Conservation (phyloP, 805 yeast genomes). For the Suhomyces tanzawaensis region DNA sequence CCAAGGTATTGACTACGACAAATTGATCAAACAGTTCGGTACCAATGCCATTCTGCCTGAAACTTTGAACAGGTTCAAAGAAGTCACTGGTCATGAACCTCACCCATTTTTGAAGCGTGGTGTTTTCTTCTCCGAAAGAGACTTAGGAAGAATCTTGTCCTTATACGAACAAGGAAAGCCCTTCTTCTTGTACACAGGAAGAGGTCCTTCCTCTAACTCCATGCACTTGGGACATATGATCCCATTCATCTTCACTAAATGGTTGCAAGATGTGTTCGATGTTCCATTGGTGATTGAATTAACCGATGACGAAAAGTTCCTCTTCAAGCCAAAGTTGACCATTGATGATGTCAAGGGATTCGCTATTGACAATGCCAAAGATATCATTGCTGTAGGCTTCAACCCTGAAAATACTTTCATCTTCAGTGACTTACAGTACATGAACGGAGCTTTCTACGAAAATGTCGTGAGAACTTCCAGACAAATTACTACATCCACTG, state of each 20-base stretch:
- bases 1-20: conserved; percentile 90
- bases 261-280: conserved; percentile 98
- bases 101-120: conserved; percentile 91
- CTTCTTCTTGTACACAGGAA: conserved; percentile 92
- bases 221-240: conserved; percentile 97
- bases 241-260: conserved; percentile 92
- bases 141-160: conserved; percentile 72
- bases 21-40: conserved; percentile 83
- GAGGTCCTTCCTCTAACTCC: conserved; percentile 93
- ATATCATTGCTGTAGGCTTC: conserved; percentile 91
- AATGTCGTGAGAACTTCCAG: conserved; percentile 90
- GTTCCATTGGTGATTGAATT: conserved; percentile 91
- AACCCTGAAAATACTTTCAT: conserved; percentile 93
- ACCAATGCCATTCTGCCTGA: conserved; percentile 70
- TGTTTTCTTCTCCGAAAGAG: conserved; percentile 88
- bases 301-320: conserved; percentile 95
- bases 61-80: conserved; percentile 69
- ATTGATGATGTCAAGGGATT: conserved; percentile 83
- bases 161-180: conserved; percentile 93
- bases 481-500: conserved; percentile 95
- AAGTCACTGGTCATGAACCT: conserved; percentile 85
- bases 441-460: conserved; percentile 93
- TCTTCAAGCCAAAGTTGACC: conserved; percentile 87
- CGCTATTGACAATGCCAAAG: conserved; percentile 83
- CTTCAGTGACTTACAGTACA: conserved; percentile 86